Evolutionary conservation across 352 stramenopile species (phyloP), one percentile per base, ranked within the genome.

Genomic region (Phytophthora pini): DNA sequence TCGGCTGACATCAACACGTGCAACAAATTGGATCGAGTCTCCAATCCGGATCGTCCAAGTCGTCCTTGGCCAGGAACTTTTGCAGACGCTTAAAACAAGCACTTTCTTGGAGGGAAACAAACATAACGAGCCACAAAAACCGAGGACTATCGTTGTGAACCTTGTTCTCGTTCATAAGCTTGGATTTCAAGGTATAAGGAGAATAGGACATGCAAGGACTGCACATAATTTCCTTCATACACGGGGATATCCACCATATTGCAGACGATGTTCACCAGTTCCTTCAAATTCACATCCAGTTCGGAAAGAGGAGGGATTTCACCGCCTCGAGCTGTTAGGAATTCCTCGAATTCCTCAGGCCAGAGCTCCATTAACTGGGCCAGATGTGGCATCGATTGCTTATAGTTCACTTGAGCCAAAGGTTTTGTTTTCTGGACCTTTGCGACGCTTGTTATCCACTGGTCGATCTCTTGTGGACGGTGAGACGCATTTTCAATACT

Each of bases 171-270:
- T 66, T 91, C 78, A 67, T 88, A 87, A 39, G 49, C 40, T 31
- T 82, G 56, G 17, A 95, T 91, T 65, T 96, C 88, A 49, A 81
- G 59, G 61, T 93, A 98, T 26, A 98, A 65, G 7, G 85, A 93
- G 41, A 98, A 98, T 20, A 99, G 72, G 3, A 95, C 57, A 76
- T 98, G 94, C 26, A 98, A 77, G 38, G 87, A 95, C 62, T 98
- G 82, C 50, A 98, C 64, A 24, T 91, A 67, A n/a, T 84, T 77
- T 1, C 68, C 69, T 52, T 79, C 65, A 69, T 97, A 88, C 22
- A 98, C 89, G 6, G 96, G 95, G 38, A 99, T 97, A 64, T 98
- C 96, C 32, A 98, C 64, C 17, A 98, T 47, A 3, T 81, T 87
- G 59, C 94, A 98, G 22, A 97, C 76, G 22, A 98, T 71, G 34